phyloP scores from a whole-genome alignment of 169 alveolate species.

The Eimeria praecox region DNA sequence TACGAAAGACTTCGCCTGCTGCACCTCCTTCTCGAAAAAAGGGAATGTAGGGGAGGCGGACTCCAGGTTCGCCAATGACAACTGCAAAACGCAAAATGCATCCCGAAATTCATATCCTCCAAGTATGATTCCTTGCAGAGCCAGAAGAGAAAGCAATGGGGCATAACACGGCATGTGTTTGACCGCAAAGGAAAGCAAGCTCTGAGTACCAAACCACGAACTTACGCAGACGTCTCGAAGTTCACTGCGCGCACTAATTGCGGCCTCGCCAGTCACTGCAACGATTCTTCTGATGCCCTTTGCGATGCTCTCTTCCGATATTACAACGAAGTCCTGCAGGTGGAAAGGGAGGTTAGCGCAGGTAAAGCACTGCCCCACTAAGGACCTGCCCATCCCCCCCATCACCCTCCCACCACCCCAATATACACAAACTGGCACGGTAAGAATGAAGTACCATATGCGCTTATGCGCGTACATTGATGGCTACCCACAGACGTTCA shows the following conservation, averaged over 20 bases:
- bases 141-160: neutral
- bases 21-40: conserved; percentile 70
- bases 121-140: neutral
- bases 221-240: conserved; percentile 84
- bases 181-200: neutral
- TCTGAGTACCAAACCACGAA: neutral
- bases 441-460: too few relatives aligned
- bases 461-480: too few relatives aligned
- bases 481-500: neutral
- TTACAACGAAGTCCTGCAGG: conserved; percentile 86
- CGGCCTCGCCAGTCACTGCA: conserved; percentile 91
- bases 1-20: conserved; percentile 45
- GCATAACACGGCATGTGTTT: neutral
- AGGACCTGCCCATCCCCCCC: neutral
- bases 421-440: too few relatives aligned
- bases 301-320: conserved; percentile 94
- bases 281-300: conserved; percentile 94
- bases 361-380: neutral
- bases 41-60: conserved; percentile 70
- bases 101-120: neutral
- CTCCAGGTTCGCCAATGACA: conserved; percentile 58
- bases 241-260: conserved; percentile 86
- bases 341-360: neutral
- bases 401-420: too few relatives aligned
- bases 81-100: conserved; percentile 39